Evolutionary conservation across 192 early-diverging fungal genomes (phyloP).

Genomic region (Funneliformis geosporum): DNA sequence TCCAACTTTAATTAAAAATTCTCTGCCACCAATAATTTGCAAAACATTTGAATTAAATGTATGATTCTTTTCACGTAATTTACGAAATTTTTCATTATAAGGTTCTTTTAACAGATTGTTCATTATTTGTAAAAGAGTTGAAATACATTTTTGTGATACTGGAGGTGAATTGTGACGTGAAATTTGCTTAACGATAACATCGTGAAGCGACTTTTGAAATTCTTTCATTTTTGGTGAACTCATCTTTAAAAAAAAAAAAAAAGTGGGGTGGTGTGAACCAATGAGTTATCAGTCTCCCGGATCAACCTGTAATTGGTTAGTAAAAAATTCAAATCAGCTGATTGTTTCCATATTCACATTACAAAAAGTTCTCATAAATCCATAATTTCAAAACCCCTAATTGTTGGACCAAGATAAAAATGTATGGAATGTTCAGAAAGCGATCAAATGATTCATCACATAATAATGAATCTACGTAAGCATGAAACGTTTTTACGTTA

Average conservation of each 20-base stretch:
- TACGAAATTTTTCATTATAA: neutral
- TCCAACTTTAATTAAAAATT: neutral
- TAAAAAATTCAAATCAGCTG: too few relatives aligned
- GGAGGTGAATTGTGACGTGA: neutral
- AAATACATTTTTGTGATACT: neutral
- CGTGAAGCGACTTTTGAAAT: neutral
- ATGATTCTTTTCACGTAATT: constrained; percentile 1
- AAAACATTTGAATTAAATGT: neutral
- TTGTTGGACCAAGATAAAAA: too few relatives aligned
- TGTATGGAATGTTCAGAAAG: too few relatives aligned
- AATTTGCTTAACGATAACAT: constrained; percentile 15
- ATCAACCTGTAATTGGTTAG: too few relatives aligned
- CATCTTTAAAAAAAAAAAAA: neutral
- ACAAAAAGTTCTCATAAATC: too few relatives aligned
- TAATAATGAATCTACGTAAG: too few relatives aligned
- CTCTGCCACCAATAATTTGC: neutral
- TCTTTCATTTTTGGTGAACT: neutral
- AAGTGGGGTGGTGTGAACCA: neutral
- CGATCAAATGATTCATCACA: too few relatives aligned
- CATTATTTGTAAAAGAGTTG: neutral
- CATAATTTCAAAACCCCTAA: too few relatives aligned
- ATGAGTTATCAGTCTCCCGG: too few relatives aligned
- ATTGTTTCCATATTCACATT: too few relatives aligned
- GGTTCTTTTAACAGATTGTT: neutral
- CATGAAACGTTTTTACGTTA: too few relatives aligned